Conservation (phyloP, 306 rosid genomes). For the Lathyrus aphaca region DNA sequence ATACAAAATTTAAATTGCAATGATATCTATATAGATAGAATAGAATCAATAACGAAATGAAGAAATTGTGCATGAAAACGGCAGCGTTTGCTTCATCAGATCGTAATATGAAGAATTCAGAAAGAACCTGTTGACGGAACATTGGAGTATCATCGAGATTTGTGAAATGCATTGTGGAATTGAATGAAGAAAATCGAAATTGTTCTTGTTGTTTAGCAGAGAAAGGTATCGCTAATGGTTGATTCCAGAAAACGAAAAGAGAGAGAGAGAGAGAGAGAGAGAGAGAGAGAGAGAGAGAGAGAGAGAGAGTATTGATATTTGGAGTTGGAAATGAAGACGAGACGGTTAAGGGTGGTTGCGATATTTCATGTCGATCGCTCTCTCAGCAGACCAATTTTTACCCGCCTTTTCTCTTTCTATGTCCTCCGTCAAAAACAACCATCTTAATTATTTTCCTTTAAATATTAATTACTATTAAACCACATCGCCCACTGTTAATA, state of each 20-base stretch:
- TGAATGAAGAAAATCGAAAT: constrained; percentile 3
- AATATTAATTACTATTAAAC: too few species aligned
- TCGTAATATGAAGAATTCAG: not conserved
- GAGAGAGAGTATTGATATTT: constrained; percentile 17
- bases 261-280: not conserved
- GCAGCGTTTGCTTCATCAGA: not conserved
- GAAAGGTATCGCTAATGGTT: constrained; percentile 14
- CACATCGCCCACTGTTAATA: not conserved
- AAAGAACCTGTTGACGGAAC: constrained; percentile 62
- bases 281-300: constrained; percentile 34
- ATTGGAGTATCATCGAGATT: constrained; percentile 63
- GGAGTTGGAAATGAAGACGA: not conserved
- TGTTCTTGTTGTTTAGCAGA: constrained; percentile 20
- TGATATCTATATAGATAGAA: too few species aligned
- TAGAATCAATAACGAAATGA: not conserved
- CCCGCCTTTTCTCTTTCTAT: constrained; percentile 41
- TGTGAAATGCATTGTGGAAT: constrained; percentile 52
- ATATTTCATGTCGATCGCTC: constrained; percentile 51
- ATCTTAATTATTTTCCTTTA: too few species aligned
- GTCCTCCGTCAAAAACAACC: not conserved
- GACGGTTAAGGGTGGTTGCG: constrained; percentile 44
- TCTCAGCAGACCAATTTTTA: not conserved
- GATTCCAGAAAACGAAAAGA: not conserved
- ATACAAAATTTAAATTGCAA: not conserved
- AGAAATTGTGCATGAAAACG: not conserved